A percentile compares a stretch with the other conserved stretches of the same genome.
Evolutionary conservation across 2,329 filamentous ascomycete species (phyloP).

Genomic region (Ophiostoma ips): DNA sequence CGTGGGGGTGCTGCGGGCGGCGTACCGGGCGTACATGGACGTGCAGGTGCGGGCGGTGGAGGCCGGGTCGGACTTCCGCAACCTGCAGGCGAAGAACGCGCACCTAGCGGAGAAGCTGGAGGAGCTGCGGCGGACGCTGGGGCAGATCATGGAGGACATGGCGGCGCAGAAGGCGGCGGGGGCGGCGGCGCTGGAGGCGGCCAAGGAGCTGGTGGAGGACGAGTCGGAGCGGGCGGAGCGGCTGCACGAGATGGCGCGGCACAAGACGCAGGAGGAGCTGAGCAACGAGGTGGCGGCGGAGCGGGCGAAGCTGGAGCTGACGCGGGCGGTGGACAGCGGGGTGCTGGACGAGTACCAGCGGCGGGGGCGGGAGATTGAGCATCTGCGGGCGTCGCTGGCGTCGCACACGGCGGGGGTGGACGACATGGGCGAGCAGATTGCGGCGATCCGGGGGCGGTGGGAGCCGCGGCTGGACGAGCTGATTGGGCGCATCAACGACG

Average conservation of each 20-base stretch:
- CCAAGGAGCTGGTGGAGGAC: constrained; percentile 12
- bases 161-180: not conserved
- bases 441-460: constrained; percentile 56
- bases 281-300: constrained; percentile 62
- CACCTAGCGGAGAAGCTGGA: constrained; percentile 37
- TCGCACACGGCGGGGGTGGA: constrained; percentile 40
- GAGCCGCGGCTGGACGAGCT: constrained; percentile 72
- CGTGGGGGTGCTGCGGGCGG: constrained; percentile 46
- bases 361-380: constrained; percentile 55
- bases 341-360: constrained; percentile 66
- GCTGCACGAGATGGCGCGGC: constrained; percentile 29
- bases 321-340: constrained; percentile 62
- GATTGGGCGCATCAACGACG: constrained; percentile 68
- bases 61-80: constrained; percentile 63
- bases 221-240: constrained; percentile 26
- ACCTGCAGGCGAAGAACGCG: constrained; percentile 51
- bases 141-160: constrained; percentile 15
- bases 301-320: constrained; percentile 61
- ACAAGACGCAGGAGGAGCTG: constrained; percentile 47
- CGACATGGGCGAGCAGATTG: constrained; percentile 43
- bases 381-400: constrained; percentile 42
- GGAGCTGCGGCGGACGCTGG: constrained; percentile 19
- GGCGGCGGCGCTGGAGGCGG: constrained; percentile 21
- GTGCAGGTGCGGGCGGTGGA: constrained; percentile 61
- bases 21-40: constrained; percentile 52